phyloP scores from a whole-genome alignment of 1,139 yeast species.

The Eremothecium gossypii region DNA sequence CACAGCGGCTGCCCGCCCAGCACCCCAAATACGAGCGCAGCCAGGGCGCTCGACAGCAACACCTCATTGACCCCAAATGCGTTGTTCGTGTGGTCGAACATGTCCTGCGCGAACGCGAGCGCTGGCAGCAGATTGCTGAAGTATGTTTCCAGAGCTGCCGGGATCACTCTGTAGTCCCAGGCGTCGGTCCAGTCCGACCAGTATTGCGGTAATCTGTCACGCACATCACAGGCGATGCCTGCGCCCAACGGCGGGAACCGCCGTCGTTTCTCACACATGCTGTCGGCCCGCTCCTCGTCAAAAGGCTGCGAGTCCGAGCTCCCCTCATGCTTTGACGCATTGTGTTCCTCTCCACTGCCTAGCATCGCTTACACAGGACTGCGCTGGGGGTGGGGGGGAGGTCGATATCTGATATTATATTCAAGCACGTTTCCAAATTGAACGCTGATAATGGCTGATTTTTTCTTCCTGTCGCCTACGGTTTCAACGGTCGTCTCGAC shows the following conservation, averaged over 20 bases:
- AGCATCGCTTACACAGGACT: no score
- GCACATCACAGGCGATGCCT: conserved; percentile 31
- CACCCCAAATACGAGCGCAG: conserved; percentile 80
- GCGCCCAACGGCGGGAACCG: conserved; percentile 21
- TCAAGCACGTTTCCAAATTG: no score
- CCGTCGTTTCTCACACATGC: not conserved
- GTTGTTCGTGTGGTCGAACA: conserved; percentile 82
- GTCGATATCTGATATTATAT: no score
- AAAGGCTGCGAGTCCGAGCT: no score
- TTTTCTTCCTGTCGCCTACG: no score
- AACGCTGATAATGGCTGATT: no score
- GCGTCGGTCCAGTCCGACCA: conserved; percentile 76
- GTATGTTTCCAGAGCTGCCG: conserved; percentile 72
- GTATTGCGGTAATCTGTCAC: conserved; percentile 49
- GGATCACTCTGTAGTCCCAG: conserved; percentile 78
- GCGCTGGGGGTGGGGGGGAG: no score
- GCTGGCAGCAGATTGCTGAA: conserved; percentile 91
- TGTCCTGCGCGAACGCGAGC: conserved; percentile 91
- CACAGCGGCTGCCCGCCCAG: conserved; percentile 87
- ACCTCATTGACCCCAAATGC: conserved; percentile 91
- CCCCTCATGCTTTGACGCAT: no score
- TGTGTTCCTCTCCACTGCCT: no score
- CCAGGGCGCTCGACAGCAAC: conserved; percentile 72
- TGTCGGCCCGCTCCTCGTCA: no score
- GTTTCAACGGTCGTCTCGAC: no score